Percentiles rank a stretch among this genome's conserved stretches.
These are phyloP conservation scores for Thielaviopsis punctulata DNA, from an alignment of 2,329 filamentous ascomycete species.

Conservation along the genomic window DNA sequence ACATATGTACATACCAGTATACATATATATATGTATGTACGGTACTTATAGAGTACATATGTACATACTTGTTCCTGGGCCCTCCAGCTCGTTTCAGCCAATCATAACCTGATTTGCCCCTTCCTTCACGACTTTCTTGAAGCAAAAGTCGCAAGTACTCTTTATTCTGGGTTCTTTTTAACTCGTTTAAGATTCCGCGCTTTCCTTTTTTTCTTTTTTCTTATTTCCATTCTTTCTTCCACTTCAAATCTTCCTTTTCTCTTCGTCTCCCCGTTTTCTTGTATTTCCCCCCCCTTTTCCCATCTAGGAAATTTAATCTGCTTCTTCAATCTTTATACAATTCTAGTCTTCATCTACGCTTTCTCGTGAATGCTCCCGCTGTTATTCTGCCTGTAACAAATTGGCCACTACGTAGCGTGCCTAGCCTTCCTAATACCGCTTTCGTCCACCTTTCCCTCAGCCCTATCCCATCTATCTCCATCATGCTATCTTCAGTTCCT, in stretches of 20 bases:
- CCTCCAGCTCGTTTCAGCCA: not conserved
- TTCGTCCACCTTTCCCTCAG: not conserved
- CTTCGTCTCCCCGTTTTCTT: not conserved
- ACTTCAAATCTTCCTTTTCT: not conserved
- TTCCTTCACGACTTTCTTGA: not conserved
- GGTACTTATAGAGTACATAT: not conserved
- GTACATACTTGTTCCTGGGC: constrained; percentile 3
- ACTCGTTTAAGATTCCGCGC: not conserved
- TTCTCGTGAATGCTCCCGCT: not conserved
- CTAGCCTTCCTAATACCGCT: not conserved
- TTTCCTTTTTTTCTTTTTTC: not conserved
- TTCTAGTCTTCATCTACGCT: not conserved
- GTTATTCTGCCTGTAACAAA: not conserved
- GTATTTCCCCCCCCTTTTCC: not conserved
- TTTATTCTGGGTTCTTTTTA: not conserved
- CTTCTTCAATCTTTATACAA: not conserved
- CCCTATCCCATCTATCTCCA: not conserved
- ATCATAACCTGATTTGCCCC: not conserved
- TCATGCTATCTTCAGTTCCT: constrained; percentile 9
- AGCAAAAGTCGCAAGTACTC: too few relatives aligned
- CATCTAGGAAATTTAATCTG: not conserved
- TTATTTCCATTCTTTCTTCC: not conserved
- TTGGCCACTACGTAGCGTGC: not conserved
- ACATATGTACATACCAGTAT: too few relatives aligned
- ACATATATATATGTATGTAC: not conserved